These are phyloP conservation scores for Clarireedia paspali DNA, from an alignment of 2,329 filamentous ascomycete genomes.

Conservation along the genomic window DNA sequence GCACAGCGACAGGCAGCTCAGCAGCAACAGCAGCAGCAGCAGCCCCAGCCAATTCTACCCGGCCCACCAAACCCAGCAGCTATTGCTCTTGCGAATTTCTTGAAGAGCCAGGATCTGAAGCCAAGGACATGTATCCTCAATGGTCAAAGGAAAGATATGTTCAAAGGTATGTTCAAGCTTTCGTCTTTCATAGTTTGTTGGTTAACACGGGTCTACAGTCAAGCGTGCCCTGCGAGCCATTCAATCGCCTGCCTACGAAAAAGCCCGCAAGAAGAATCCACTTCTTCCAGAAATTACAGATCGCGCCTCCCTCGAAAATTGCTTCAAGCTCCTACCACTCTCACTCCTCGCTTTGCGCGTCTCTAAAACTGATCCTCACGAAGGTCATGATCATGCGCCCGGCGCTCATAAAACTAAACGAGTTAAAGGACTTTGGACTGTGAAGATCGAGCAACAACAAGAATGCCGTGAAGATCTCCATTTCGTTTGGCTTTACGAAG, in stretches of 20 bases:
- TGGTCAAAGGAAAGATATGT: slow-evolving; percentile 97
- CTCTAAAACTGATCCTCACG: slow-evolving; percentile 69
- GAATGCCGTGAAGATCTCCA: slow-evolving; percentile 81
- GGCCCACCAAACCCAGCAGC: slow-evolving; percentile 85
- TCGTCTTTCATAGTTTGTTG: neutral
- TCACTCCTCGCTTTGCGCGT: slow-evolving; percentile 91
- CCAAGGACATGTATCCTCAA: slow-evolving; percentile 85
- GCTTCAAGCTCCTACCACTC: slow-evolving; percentile 89
- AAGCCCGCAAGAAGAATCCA: slow-evolving; percentile 83
- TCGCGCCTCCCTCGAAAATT: slow-evolving; percentile 81
- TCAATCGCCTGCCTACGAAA: slow-evolving; percentile 81
- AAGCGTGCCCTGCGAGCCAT: slow-evolving; percentile 92
- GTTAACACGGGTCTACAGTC: slow-evolving; percentile 45
- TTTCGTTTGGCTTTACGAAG: slow-evolving; percentile 96
- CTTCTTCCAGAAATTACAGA: slow-evolving; percentile 83
- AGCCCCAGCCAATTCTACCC: slow-evolving; percentile 61
- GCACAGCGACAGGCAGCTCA: slow-evolving; percentile 37
- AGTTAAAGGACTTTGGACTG: slow-evolving; percentile 92
- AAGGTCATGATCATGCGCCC: slow-evolving; percentile 60
- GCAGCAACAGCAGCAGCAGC: slow-evolving; percentile 37
- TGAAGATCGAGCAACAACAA: slow-evolving; percentile 93
- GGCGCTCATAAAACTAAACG: slow-evolving; percentile 71
- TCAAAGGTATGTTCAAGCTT: slow-evolving; percentile 57
- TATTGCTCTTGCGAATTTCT: slow-evolving; percentile 80
- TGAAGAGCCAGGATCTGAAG: slow-evolving; percentile 80